Evolutionary conservation across 257 asterid species (phyloP).

Genomic region (Plectranthus barbatus): DNA sequence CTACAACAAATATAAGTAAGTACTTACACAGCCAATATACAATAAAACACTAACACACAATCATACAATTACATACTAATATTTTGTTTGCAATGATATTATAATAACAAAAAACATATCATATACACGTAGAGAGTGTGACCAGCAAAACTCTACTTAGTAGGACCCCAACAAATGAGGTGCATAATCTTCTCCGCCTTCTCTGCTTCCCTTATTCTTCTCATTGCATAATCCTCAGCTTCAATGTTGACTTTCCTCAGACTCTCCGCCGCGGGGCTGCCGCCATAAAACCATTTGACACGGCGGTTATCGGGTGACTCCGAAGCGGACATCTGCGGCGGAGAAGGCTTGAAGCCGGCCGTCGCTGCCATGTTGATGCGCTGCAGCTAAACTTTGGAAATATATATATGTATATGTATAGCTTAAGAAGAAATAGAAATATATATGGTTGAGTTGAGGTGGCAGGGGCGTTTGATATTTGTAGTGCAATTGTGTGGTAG

Average conservation of each 20-base stretch:
- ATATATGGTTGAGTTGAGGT: too few species aligned
- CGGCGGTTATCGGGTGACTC: constrained; percentile 13
- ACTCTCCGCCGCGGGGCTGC: constrained; percentile 12
- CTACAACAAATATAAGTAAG: too few species aligned
- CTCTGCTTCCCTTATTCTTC: constrained; percentile 32
- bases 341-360: constrained; percentile 11
- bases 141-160: constrained; percentile 27
- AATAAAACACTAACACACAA: neutral
- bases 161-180: constrained; percentile 42
- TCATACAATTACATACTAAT: neutral
- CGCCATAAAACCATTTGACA: constrained; percentile 11
- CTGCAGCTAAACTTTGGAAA: neutral
- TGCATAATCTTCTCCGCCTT: constrained; percentile 52
- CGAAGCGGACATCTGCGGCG: constrained; percentile 7
- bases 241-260: constrained; percentile 5
- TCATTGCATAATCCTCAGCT: constrained; percentile 4
- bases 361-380: neutral
- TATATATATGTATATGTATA: too few species aligned
- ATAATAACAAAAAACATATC: neutral
- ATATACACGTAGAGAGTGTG: neutral
- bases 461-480: neutral
- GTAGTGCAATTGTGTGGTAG: constrained; percentile 15
- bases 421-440: too few species aligned
- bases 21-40: too few species aligned
- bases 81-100: neutral